These are phyloP conservation scores for Ceratocystis albifundus DNA, from an alignment of 2,329 filamentous ascomycete species.

Conservation along the genomic window DNA sequence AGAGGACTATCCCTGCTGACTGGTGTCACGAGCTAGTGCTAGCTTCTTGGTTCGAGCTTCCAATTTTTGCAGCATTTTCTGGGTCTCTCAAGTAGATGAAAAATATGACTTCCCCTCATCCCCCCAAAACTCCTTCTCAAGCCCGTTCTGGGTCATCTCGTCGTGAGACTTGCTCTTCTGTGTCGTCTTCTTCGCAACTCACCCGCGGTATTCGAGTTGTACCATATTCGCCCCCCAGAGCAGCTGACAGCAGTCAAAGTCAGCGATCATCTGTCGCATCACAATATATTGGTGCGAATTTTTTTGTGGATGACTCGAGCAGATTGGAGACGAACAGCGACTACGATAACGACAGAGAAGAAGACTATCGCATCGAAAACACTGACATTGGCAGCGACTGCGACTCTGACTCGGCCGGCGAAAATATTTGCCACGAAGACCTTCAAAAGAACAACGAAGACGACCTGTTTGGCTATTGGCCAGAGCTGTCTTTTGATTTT, in stretches of 20 bases:
- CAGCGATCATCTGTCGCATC: conserved; percentile 20
- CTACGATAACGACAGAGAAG: not conserved
- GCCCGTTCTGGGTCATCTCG: conserved; percentile 17
- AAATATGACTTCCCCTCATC: conserved; percentile 24
- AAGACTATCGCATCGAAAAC: conserved; percentile 8
- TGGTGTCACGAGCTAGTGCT: conserved; percentile 1
- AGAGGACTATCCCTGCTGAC: conserved; percentile 6
- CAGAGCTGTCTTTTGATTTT: conserved; percentile 20
- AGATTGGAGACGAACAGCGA: not conserved
- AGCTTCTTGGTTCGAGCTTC: not conserved
- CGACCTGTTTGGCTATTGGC: not conserved
- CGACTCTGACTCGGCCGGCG: no score
- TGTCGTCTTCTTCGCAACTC: conserved; percentile 29
- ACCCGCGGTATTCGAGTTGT: conserved; percentile 37
- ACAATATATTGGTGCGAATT: conserved; percentile 18
- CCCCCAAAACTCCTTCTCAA: conserved; percentile 25
- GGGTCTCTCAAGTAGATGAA: not conserved
- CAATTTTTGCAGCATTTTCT: not conserved
- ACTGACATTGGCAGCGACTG: no score
- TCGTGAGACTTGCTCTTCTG: conserved; percentile 22
- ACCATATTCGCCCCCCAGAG: conserved; percentile 38
- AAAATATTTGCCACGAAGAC: not conserved
- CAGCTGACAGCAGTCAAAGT: conserved; percentile 28
- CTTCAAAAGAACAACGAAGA: conserved; percentile 4
- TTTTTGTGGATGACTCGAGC: conserved; percentile 19